These are phyloP conservation scores for Casuarina glauca DNA, from an alignment of 306 rosid genomes.

Conservation along the genomic window DNA sequence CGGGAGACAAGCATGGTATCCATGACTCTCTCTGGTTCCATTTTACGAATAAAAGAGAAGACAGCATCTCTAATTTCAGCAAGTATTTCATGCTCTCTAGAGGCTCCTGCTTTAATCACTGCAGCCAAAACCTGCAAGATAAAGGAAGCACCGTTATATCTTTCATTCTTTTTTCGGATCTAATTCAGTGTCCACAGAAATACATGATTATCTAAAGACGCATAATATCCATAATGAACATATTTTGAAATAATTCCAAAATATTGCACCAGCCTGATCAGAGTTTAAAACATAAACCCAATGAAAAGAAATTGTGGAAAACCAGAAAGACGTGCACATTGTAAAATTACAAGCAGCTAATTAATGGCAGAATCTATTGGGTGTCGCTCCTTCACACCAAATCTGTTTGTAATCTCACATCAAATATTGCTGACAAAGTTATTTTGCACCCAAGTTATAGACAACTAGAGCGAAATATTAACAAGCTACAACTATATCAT, in stretches of 20 bases:
- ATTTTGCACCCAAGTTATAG: constrained; percentile 1
- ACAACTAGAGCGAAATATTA: not conserved
- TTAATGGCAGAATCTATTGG: constrained; percentile 9
- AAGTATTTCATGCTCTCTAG: constrained; percentile 98
- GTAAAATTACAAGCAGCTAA: constrained; percentile 6
- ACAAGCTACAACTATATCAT: not conserved
- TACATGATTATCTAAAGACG: constrained; percentile 3
- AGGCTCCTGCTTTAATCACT: constrained; percentile 97
- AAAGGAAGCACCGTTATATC: not conserved
- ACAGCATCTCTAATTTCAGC: constrained; percentile 96
- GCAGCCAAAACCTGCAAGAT: constrained; percentile 87
- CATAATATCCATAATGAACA: constrained; percentile 3
- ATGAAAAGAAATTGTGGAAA: not conserved
- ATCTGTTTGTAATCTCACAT: not conserved
- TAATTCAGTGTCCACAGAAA: not conserved
- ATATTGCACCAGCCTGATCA: not conserved
- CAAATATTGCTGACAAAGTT: constrained; percentile 2
- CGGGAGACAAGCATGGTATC: constrained; percentile 99
- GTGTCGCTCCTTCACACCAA: not conserved
- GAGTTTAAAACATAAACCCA: not conserved
- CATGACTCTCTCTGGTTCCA: constrained; percentile 97
- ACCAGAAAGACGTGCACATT: not conserved
- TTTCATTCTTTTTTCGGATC: not conserved
- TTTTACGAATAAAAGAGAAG: constrained; percentile 85
- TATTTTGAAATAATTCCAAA: constrained; percentile 8